Base-by-base conservation (phyloP, 106 monocot genomes). In the Chionographis japonica region DNA sequence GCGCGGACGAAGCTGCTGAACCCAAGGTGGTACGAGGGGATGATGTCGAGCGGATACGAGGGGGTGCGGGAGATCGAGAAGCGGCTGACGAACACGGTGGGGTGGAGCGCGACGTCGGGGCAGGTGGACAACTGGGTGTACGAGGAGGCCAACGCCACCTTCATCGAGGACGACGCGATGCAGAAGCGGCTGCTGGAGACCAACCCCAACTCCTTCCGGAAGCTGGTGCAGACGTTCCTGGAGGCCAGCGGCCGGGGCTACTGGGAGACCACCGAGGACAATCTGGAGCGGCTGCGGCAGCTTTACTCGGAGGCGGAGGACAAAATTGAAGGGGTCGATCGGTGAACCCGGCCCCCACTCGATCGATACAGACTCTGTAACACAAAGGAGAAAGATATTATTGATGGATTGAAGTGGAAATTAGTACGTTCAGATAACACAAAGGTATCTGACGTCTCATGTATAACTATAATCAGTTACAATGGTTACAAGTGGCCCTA, bases 1-100 rank as follows among this genome's bases (percentile, higher is more conserved):
- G 90, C 90, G 8, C n/a, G 90, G 60, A 90, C 90, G 15, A 90
- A 90, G 78, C 83, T 90, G 17, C 78, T 90, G 16, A 90, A 90
- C 76, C 90, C 90, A 6, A 90, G 86, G 70, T 90, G 90, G 90
- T 90, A 90, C 76, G 86, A 90, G 75, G 90, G 90, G 53, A 90
- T 90, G 90, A 80, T 86, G 83, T 46, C 62, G 18, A 83, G 83
- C 51, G 90, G 90, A 5, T 90, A 90, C 73, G 90, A 90, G 63
- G 90, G 90, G 3, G 90, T 90, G 52, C 17, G 90, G 38, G 90
- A 90, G 80, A 90, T 90, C 61, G 90, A 90, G 80, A 90, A 90
- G 78, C 40, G 90, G 64, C 68, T 90, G 37, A 90, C 90, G 11
- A 90, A 90, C 75, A 90, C 90, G 20, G 90, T 90, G 10, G 90